phyloP scores from a whole-genome alignment of 202 grass and related monocot genomes.

The Setaria viridis region DNA sequence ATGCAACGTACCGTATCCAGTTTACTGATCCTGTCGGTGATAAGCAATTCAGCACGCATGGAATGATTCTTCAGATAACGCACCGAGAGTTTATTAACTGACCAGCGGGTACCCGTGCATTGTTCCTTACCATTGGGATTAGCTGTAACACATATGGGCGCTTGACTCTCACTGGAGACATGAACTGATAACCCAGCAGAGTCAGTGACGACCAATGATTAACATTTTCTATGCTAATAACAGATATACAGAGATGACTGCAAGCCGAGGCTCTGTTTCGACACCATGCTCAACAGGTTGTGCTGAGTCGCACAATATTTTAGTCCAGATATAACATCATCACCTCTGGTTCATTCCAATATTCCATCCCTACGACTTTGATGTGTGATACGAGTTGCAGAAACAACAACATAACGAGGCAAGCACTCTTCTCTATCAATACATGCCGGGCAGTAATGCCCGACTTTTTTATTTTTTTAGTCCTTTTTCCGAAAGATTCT shows the following conservation, averaged over 20 bases:
- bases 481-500: too few species aligned
- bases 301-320: not conserved
- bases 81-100: conserved; percentile 15
- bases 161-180: not conserved
- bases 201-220: not conserved
- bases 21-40: conserved; percentile 35
- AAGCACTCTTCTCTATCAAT: too few species aligned
- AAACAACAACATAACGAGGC: not conserved
- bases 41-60: conserved; percentile 32
- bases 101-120: not conserved
- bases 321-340: too few species aligned
- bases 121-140: conserved; percentile 33
- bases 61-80: conserved; percentile 45
- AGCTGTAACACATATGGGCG: conserved; percentile 42
- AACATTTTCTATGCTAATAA: not conserved
- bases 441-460: too few species aligned
- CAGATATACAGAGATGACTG: not conserved
- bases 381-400: not conserved
- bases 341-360: too few species aligned
- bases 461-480: too few species aligned
- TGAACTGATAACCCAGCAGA: conserved; percentile 2
- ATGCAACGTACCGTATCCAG: conserved; percentile 26
- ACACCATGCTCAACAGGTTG: not conserved
- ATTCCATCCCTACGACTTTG: too few species aligned
- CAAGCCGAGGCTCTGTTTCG: not conserved